Conservation (phyloP, 768 basidiomycete genomes). For the Leccinum longicurvipes region DNA sequence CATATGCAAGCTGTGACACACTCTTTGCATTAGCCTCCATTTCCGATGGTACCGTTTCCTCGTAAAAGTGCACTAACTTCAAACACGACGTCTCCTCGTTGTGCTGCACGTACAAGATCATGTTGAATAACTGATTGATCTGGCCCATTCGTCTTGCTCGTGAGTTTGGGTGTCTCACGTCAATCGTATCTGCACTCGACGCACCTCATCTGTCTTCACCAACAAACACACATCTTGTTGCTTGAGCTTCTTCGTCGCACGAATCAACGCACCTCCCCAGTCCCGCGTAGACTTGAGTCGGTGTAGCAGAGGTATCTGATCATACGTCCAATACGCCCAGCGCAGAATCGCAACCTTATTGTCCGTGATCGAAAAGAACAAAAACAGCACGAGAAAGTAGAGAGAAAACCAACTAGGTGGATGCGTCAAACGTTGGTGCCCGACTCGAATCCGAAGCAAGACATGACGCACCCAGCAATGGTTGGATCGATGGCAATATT, state of each 20-base stretch:
- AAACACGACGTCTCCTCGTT: slow-evolving; percentile 71
- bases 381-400: slow-evolving; percentile 52
- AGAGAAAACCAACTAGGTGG: slow-evolving; percentile 54
- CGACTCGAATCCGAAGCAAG: neutral
- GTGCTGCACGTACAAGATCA: slow-evolving; percentile 60
- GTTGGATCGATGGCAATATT: slow-evolving; percentile 57
- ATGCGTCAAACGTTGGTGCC: neutral
- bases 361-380: slow-evolving; percentile 47
- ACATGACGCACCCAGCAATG: slow-evolving; percentile 46
- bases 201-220: slow-evolving; percentile 64
- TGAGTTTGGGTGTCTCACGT: neutral
- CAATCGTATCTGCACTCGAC: neutral
- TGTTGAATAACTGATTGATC: slow-evolving; percentile 65
- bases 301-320: slow-evolving; percentile 53
- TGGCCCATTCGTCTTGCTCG: slow-evolving; percentile 21
- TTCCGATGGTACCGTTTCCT: slow-evolving; percentile 61
- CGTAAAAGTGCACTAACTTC: slow-evolving; percentile 66
- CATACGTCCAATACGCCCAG: slow-evolving; percentile 59
- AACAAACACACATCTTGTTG: slow-evolving; percentile 57
- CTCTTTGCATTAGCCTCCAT: slow-evolving; percentile 70
- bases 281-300: slow-evolving; percentile 33
- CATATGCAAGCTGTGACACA: slow-evolving; percentile 23
- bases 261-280: slow-evolving; percentile 44
- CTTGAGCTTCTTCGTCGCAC: slow-evolving; percentile 44
- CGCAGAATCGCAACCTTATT: slow-evolving; percentile 54